phyloP scores from a whole-genome alignment of 2,329 filamentous ascomycete genomes.

The Pseudopyricularia cyperi region DNA sequence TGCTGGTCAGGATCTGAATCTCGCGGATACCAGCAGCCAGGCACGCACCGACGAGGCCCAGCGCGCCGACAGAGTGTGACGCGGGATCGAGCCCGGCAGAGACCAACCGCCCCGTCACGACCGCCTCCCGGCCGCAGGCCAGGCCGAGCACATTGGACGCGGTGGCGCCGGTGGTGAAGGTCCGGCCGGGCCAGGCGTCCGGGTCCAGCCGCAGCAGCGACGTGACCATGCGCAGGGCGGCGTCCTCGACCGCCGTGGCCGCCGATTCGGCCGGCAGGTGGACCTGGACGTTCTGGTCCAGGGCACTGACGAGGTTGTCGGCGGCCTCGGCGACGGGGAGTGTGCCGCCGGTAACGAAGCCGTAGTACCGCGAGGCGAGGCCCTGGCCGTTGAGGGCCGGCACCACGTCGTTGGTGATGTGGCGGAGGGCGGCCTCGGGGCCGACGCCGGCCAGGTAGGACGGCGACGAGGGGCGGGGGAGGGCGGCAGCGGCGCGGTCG shows the following conservation, averaged over 20 bases:
- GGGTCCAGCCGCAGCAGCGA: constrained; percentile 50
- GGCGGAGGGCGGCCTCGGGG: constrained; percentile 19
- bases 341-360: constrained; percentile 74
- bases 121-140: constrained; percentile 50
- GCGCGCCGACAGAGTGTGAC: constrained; percentile 44
- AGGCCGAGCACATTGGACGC: constrained; percentile 71
- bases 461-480: constrained; percentile 18
- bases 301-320: constrained; percentile 68
- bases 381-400: constrained; percentile 55
- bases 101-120: constrained; percentile 29
- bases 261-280: constrained; percentile 68
- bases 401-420: constrained; percentile 32
- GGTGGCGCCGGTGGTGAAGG: constrained; percentile 51
- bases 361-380: constrained; percentile 61
- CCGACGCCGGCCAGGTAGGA: constrained; percentile 19
- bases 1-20: constrained; percentile 67
- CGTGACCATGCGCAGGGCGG: constrained; percentile 55
- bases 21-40: constrained; percentile 46
- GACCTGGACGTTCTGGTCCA: constrained; percentile 76
- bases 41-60: constrained; percentile 58
- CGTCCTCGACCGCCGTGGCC: constrained; percentile 63
- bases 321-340: constrained; percentile 71
- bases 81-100: constrained; percentile 8
- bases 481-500: constrained; percentile 22
- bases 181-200: constrained; percentile 45